phyloP scores from a whole-genome alignment of 495 filamentous ascomycete genomes.

The Talaromyces wortmannii region DNA sequence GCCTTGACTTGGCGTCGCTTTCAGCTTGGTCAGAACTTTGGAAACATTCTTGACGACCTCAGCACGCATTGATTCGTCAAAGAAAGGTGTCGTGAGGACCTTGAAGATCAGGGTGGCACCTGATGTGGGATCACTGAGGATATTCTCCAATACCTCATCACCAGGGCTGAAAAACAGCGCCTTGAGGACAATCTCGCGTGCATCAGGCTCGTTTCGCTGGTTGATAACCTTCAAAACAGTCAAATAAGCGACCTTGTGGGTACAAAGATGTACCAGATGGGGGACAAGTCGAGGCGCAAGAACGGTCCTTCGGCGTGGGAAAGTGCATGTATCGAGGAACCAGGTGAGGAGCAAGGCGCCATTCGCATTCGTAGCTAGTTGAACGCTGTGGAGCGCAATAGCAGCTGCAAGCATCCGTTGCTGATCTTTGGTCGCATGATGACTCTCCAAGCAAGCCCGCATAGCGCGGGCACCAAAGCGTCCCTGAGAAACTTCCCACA shows the following conservation, averaged over 20 bases:
- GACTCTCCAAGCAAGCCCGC: constrained; percentile 95
- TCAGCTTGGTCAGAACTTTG: constrained; percentile 79
- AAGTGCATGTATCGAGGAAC: constrained; percentile 98
- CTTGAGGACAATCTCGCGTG: constrained; percentile 84
- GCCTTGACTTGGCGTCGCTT: constrained; percentile 88
- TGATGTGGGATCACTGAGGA: constrained; percentile 83
- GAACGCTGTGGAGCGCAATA: constrained; percentile 92
- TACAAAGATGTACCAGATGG: constrained; percentile 94
- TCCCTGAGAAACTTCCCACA: constrained; percentile 93
- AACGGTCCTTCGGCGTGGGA: constrained; percentile 84
- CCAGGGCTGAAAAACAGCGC: constrained; percentile 92
- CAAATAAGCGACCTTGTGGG: constrained; percentile 96
- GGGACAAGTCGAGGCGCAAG: constrained; percentile 90
- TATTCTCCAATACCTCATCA: constrained; percentile 83
- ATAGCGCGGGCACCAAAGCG: constrained; percentile 92
- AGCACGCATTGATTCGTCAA: constrained; percentile 82
- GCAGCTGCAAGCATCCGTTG: constrained; percentile 91
- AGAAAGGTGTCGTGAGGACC: constrained; percentile 94
- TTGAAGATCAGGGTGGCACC: constrained; percentile 97
- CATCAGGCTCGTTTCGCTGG: constrained; percentile 89
- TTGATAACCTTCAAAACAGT: constrained; percentile 98
- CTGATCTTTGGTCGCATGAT: constrained; percentile 90
- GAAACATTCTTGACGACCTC: constrained; percentile 89
- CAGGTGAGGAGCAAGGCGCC: constrained; percentile 91
- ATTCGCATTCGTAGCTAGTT: constrained; percentile 93